phyloP scores from a whole-genome alignment of 805 yeast species.

The Geotrichum ghanense region DNA sequence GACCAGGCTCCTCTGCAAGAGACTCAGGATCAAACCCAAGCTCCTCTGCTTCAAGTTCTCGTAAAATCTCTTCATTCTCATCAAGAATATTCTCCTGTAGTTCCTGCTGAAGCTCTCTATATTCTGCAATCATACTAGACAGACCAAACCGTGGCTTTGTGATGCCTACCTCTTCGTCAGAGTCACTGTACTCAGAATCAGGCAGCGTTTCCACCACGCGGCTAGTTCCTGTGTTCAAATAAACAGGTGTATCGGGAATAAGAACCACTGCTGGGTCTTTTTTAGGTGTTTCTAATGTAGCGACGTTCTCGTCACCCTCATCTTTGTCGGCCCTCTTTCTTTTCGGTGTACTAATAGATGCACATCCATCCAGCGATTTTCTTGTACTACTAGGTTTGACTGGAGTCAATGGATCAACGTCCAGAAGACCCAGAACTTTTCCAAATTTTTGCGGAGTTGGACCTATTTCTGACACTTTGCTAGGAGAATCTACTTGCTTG shows the following conservation, averaged over 20 bases:
- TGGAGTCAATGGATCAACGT: slow-evolving; percentile 29
- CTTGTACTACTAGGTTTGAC: not conserved
- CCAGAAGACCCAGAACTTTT: slow-evolving; percentile 61
- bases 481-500: not conserved
- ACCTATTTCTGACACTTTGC: slow-evolving; percentile 38
- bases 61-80: slow-evolving; percentile 8
- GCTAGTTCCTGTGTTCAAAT: not conserved
- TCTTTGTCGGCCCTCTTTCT: not conserved
- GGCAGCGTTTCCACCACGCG: not conserved
- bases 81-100: slow-evolving; percentile 11
- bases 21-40: slow-evolving; percentile 15
- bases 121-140: slow-evolving; percentile 1
- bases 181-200: not conserved
- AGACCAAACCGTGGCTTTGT: not conserved
- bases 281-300: not conserved
- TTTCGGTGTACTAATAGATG: not conserved
- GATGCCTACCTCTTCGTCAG: not conserved
- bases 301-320: not conserved
- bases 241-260: not conserved
- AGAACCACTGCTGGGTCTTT: not conserved
- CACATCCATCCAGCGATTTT: not conserved
- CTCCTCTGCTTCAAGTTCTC: slow-evolving; percentile 13
- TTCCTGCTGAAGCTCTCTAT: slow-evolving; percentile 11
- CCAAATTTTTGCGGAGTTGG: slow-evolving; percentile 87
- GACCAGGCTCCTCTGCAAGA: slow-evolving; percentile 3